Conservation (phyloP, 495 filamentous ascomycete species). For the Alectoria sarmentosa region DNA sequence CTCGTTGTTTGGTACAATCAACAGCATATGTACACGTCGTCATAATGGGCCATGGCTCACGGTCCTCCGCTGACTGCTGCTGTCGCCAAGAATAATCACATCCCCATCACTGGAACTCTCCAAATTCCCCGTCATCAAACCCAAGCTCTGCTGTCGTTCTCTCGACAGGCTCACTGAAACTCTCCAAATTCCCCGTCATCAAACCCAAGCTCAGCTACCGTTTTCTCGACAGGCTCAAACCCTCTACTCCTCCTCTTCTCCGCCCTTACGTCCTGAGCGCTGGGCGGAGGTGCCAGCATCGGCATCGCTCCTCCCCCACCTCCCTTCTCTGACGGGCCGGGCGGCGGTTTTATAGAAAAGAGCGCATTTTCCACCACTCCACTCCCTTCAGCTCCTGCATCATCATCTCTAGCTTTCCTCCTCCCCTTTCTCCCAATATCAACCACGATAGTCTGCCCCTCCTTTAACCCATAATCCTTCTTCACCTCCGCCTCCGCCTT, state of each 20-base stretch:
- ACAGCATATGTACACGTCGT: neutral
- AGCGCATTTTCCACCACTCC: slow-evolving; percentile 29
- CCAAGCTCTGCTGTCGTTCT: slow-evolving; percentile 32
- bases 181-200: slow-evolving; percentile 49
- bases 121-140: slow-evolving; percentile 47
- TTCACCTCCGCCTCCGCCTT: slow-evolving; percentile 40
- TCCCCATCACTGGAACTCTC: slow-evolving; percentile 41
- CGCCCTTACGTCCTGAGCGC: slow-evolving; percentile 30
- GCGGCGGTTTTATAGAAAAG: slow-evolving; percentile 44
- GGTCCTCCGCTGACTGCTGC: neutral
- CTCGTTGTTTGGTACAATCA: neutral
- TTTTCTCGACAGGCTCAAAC: slow-evolving; percentile 16
- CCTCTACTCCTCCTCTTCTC: slow-evolving; percentile 34
- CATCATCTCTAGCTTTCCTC: slow-evolving; percentile 18
- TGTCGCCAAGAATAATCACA: neutral
- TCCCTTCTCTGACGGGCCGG: slow-evolving; percentile 29
- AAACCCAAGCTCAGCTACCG: slow-evolving; percentile 39
- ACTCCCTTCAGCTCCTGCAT: neutral
- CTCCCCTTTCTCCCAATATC: slow-evolving; percentile 45
- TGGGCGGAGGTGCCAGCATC: slow-evolving; percentile 23
- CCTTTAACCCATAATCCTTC: slow-evolving; percentile 71
- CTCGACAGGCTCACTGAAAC: slow-evolving; percentile 36
- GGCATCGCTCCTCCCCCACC: slow-evolving; percentile 29
- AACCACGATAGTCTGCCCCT: slow-evolving; percentile 77
- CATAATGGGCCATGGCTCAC: neutral